These are phyloP conservation scores for Phytopythium montanum DNA, from an alignment of 352 stramenopile species.

Conservation along the genomic window DNA sequence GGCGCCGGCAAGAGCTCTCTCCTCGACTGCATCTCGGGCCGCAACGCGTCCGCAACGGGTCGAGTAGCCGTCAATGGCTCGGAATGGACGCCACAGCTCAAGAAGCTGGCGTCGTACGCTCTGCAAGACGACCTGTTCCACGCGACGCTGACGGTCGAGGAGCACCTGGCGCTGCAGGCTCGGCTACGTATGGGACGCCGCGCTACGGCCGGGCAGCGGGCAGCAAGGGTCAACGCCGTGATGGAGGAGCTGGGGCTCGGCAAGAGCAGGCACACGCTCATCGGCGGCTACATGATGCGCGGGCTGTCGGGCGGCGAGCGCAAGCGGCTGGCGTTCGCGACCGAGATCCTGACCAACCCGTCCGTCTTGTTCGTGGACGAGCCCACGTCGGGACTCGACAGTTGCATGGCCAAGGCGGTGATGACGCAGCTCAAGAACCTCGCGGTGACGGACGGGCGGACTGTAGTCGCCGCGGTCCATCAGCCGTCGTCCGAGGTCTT, in stretches of 20 bases:
- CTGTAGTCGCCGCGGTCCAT: constrained; percentile 84
- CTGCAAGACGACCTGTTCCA: constrained; percentile 90
- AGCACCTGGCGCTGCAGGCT: constrained; percentile 84
- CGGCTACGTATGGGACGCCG: constrained; percentile 52
- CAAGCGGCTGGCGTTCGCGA: constrained; percentile 75
- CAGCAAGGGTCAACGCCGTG: constrained; percentile 7
- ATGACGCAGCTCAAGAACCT: constrained; percentile 49
- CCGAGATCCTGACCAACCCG: constrained; percentile 74
- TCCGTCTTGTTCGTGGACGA: constrained; percentile 80
- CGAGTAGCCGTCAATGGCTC: constrained; percentile 56
- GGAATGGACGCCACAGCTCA: constrained; percentile 20
- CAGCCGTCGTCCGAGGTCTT: constrained; percentile 64
- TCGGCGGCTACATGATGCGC: constrained; percentile 37
- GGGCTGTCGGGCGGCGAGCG: constrained; percentile 77
- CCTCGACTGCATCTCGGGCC: constrained; percentile 88
- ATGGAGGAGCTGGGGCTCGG: constrained; percentile 43
- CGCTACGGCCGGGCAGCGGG: neutral
- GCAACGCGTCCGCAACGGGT: constrained; percentile 70
- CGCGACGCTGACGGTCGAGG: constrained; percentile 80
- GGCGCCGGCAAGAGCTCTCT: constrained; percentile 88
- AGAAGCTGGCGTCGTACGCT: constrained; percentile 43
- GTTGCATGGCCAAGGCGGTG: constrained; percentile 49
- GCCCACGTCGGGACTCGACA: constrained; percentile 52
- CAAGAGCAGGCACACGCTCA: constrained; percentile 34
- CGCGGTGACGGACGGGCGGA: constrained; percentile 67